Evolutionary conservation across 495 filamentous ascomycete genomes (phyloP), one percentile per base, ranked within the genome.

Genomic region (Cercophora samala): DNA sequence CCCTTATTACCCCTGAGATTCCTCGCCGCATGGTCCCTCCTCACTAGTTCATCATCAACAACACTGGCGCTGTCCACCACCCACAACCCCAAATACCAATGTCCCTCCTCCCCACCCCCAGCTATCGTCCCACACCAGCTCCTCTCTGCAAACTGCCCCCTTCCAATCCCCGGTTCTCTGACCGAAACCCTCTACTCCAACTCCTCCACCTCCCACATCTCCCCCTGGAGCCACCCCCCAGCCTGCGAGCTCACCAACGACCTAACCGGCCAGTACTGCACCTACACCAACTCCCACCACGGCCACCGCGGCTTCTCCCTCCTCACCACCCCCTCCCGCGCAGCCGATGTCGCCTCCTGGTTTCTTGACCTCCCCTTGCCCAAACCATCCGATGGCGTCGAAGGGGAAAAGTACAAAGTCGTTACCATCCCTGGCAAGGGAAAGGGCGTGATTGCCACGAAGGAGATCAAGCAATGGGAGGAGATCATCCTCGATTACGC

Each of bases 401-500:
- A 29, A 29, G 26, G 26, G 4, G 26, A 46, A 9, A 46, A 46
- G 4, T 76, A 65, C 65, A 64, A 76, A 63, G 53, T 79, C 4
- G 65, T 75, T 22, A 74, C 78, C 32, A 69, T 81, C 2, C 75
- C 75, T 1, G 73, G 74, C 4, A 79, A 78, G 65, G 79, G 79
- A 1, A 80, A 75, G 55, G 78, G 79, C 3, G 62, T 79, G 4
- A 62, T 81, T 0, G 78, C 79, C 3, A 74, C 72, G 26, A 71
- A 76, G 3, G 61, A 42, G 6, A 76, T 81, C 52, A 56, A 58
- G 4, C 70, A 69, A 17, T 66, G 77, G 6, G 74, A 80, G 55
- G 64, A 68, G 32, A 72, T 81, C 51, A 74, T 80, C 71, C 58
- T 74, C 11, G 78, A 80, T 51, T 79, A 79, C 70, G 78, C 76